A percentile compares a stretch with the other conserved stretches of the same genome.
phyloP scores from a whole-genome alignment of 2,329 filamentous ascomycete genomes.

The Colletotrichum somersetense region DNA sequence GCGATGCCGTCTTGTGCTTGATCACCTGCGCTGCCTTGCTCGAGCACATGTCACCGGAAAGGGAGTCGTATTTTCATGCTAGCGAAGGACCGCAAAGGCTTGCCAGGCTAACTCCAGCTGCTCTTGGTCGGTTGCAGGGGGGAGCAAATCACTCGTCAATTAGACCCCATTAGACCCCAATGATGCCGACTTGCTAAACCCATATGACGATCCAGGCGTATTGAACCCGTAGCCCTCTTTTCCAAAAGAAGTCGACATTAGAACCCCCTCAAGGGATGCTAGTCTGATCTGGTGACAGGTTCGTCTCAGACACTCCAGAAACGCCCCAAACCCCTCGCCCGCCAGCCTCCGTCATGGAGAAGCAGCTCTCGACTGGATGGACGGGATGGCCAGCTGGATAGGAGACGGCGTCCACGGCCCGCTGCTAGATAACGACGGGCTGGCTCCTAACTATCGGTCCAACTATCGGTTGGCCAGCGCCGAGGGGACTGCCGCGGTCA shows the following conservation, averaged over 20 bases:
- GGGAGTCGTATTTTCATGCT: background rate
- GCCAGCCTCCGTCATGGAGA: background rate
- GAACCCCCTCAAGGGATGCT: background rate
- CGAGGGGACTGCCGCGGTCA: background rate
- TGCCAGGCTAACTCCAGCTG: background rate
- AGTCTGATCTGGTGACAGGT: background rate
- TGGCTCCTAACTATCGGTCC: background rate
- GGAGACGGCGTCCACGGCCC: constrained; percentile 1
- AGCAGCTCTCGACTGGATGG: background rate
- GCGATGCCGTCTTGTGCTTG: background rate
- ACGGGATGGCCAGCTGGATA: background rate
- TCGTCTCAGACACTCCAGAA: background rate
- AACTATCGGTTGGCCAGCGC: background rate
- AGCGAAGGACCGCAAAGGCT: no score
- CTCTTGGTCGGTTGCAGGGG: background rate
- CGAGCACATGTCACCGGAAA: background rate
- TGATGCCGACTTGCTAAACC: background rate
- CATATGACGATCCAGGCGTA: background rate
- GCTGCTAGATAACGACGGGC: constrained; percentile 4
- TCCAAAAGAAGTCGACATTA: background rate
- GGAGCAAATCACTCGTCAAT: background rate
- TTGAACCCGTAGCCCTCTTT: no score
- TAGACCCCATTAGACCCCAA: no score
- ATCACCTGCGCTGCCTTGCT: background rate
- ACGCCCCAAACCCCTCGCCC: background rate